Evolutionary conservation across 2,329 filamentous ascomycete species (phyloP).

Genomic region (Claviceps sp.): DNA sequence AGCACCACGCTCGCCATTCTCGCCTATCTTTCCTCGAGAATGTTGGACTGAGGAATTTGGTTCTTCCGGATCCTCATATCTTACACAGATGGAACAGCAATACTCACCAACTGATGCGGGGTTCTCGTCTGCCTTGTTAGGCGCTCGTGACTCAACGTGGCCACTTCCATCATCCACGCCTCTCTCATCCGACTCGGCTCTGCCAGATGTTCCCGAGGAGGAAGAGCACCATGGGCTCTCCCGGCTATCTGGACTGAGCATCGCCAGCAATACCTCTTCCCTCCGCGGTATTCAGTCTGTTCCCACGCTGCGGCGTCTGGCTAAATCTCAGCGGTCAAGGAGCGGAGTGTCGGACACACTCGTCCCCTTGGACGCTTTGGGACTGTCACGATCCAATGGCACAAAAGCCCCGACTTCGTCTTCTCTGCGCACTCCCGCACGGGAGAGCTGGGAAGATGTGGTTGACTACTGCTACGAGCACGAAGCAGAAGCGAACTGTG

Average conservation of each 20-base stretch:
- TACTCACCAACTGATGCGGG: slow-evolving; percentile 6
- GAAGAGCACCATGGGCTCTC: slow-evolving; percentile 34
- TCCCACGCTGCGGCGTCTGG: slow-evolving; percentile 36
- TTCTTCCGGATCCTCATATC: background rate
- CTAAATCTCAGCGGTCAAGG: slow-evolving; percentile 24
- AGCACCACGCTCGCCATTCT: slow-evolving; percentile 21
- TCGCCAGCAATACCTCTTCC: slow-evolving; percentile 35
- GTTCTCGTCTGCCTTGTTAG: slow-evolving; percentile 28
- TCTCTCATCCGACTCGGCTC: slow-evolving; percentile 25
- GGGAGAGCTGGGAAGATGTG: slow-evolving; percentile 51
- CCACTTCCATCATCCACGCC: slow-evolving; percentile 17
- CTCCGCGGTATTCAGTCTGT: slow-evolving; percentile 43
- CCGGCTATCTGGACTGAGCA: slow-evolving; percentile 28
- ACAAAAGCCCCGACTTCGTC: slow-evolving; percentile 14
- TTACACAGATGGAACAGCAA: background rate
- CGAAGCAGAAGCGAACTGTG: slow-evolving; percentile 51
- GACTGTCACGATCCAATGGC: slow-evolving; percentile 7
- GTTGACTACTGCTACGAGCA: slow-evolving; percentile 62
- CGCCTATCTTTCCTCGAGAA: slow-evolving; percentile 13
- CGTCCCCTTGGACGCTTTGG: slow-evolving; percentile 28
- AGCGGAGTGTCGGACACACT: slow-evolving; percentile 42
- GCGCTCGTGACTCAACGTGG: slow-evolving; percentile 30
- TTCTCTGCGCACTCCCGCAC: slow-evolving; percentile 9
- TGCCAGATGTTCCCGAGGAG: slow-evolving; percentile 50
- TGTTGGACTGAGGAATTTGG: background rate